A percentile compares a stretch with the other conserved stretches of the same genome.
phyloP scores from a whole-genome alignment of 352 stramenopile genomes.

The Phytophthora sp. region DNA sequence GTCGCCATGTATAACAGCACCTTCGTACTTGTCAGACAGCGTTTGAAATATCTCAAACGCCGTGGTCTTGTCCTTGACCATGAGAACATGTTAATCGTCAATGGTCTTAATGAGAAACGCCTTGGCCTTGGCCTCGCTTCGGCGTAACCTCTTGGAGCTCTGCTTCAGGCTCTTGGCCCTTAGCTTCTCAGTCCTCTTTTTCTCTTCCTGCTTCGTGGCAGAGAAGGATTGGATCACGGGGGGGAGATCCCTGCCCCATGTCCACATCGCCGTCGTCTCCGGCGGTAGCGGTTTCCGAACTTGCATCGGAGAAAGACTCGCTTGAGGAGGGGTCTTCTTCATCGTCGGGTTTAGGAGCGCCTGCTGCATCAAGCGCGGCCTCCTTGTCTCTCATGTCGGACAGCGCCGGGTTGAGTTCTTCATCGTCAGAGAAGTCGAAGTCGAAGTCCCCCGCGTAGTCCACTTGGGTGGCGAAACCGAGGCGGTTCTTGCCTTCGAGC shows the following conservation, averaged over 20 bases:
- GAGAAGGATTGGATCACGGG: slow-evolving; percentile 3
- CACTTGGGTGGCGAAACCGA: slow-evolving; percentile 10
- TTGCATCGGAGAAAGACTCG: neutral
- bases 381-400: neutral
- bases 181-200: too few relatives aligned
- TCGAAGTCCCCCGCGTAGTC: slow-evolving; percentile 2
- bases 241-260: neutral
- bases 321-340: neutral
- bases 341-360: neutral
- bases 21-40: slow-evolving; percentile 11
- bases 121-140: slow-evolving; percentile 6
- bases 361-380: neutral
- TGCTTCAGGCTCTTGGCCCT: slow-evolving; percentile 5
- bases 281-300: neutral
- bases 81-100: slow-evolving; percentile 14
- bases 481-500: slow-evolving; percentile 19
- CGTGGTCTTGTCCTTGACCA: slow-evolving; percentile 15
- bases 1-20: slow-evolving; percentile 2
- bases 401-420: neutral
- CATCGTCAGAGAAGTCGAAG: neutral
- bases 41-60: slow-evolving; percentile 18
- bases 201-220: slow-evolving; percentile 6
- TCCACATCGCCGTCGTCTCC: neutral
- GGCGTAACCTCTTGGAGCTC: slow-evolving; percentile 11
- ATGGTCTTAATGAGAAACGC: slow-evolving; percentile 12